A percentile compares a stretch with the other conserved stretches of the same genome.
Conservation (phyloP, 1,139 yeast genomes). For the Suhomyces kunorum region DNA sequence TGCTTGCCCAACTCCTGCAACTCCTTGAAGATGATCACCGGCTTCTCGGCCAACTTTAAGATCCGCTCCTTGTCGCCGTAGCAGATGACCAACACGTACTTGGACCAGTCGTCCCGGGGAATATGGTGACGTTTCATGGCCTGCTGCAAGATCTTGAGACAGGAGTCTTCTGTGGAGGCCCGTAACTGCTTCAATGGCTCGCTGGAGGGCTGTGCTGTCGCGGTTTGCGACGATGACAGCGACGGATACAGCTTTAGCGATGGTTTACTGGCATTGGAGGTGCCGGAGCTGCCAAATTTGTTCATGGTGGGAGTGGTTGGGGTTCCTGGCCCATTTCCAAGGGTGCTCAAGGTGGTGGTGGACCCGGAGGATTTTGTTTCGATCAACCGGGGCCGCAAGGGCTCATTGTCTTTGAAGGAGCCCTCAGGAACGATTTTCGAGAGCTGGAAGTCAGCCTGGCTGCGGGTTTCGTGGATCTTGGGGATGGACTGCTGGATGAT, state of each 20-base stretch:
- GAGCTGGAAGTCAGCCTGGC: conserved; percentile 18
- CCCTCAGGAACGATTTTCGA: conserved; percentile 14
- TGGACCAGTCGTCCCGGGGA: conserved; percentile 80
- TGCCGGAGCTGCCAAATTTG: conserved; percentile 7
- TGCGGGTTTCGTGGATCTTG: conserved; percentile 19
- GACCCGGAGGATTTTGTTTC: conserved; percentile 33
- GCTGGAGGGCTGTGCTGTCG: conserved; percentile 15
- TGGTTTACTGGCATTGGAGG: conserved; percentile 14
- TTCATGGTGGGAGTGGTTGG: conserved; percentile 14
- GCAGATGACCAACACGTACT: conserved; percentile 85
- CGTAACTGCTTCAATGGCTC: conserved; percentile 86
- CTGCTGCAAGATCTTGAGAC: conserved; percentile 82
- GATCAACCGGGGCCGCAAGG: conserved; percentile 32
- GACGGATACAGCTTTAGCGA: conserved; percentile 19
- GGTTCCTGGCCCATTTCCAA: conserved; percentile 11
- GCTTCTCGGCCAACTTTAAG: conserved; percentile 81
- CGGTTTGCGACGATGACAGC: conserved; percentile 17
- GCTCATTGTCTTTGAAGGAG: conserved; percentile 9
- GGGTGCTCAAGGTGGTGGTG: conserved; percentile 18
- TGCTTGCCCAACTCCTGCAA: conserved; percentile 83
- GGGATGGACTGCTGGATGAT: conserved; percentile 34
- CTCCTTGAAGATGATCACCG: conserved; percentile 85
- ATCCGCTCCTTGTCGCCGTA: conserved; percentile 90
- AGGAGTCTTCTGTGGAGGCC: conserved; percentile 90
- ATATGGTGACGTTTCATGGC: conserved; percentile 88